A percentile compares a stretch with the other conserved stretches of the same genome.
Evolutionary conservation across 805 yeast genomes (phyloP).

Genomic region (Kockiozyma suomiensis): DNA sequence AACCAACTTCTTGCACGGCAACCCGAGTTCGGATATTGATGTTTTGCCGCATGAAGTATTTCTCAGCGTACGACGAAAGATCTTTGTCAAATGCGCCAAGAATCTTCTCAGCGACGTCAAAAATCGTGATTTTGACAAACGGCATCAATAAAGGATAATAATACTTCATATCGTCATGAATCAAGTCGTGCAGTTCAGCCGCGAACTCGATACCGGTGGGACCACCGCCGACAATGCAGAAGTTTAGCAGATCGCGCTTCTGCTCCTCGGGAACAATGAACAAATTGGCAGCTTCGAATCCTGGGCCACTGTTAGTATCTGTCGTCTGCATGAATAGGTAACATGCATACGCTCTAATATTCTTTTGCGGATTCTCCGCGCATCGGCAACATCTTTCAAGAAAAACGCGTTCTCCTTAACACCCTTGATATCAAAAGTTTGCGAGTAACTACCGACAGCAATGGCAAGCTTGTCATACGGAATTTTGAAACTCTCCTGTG

Average conservation of each 20-base stretch:
- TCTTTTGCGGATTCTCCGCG: slow-evolving; percentile 56
- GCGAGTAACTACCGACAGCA: slow-evolving; percentile 68
- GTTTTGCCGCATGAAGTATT: slow-evolving; percentile 60
- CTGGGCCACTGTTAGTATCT: slow-evolving; percentile 31
- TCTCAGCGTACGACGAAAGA: slow-evolving; percentile 64
- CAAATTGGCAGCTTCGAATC: slow-evolving; percentile 62
- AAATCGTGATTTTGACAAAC: slow-evolving; percentile 69
- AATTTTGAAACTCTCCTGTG: slow-evolving; percentile 50
- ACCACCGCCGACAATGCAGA: slow-evolving; percentile 74
- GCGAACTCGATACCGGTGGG: slow-evolving; percentile 77
- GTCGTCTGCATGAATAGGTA: neutral
- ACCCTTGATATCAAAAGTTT: slow-evolving; percentile 71
- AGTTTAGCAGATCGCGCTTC: slow-evolving; percentile 59
- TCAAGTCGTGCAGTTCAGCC: slow-evolving; percentile 65
- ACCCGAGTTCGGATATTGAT: slow-evolving; percentile 65
- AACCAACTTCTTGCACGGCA: slow-evolving; percentile 59
- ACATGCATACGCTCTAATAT: slow-evolving; percentile 47
- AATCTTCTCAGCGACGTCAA: slow-evolving; percentile 67
- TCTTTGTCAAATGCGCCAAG: slow-evolving; percentile 67
- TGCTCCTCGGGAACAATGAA: slow-evolving; percentile 66
- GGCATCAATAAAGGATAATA: slow-evolving; percentile 61
- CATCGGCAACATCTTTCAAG: slow-evolving; percentile 68
- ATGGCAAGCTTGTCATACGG: slow-evolving; percentile 69
- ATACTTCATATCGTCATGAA: slow-evolving; percentile 63
- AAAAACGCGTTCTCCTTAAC: slow-evolving; percentile 57